phyloP scores from a whole-genome alignment of 768 basidiomycete genomes.

The Pleurotus djamor region DNA sequence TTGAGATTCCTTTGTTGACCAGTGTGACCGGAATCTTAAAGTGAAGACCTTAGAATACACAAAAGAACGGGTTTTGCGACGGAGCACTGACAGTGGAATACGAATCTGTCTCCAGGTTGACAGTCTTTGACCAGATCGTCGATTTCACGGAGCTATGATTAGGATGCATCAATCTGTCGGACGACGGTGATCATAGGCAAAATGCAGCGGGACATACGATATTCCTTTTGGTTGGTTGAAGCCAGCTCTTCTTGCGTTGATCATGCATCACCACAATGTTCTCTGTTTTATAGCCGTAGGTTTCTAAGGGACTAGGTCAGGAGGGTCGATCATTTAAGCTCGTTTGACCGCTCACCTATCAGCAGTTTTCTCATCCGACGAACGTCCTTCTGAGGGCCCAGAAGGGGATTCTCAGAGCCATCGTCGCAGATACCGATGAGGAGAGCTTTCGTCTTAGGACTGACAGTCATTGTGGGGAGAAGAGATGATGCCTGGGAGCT shows the following conservation, averaged over 20 bases:
- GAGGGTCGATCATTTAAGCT: not conserved
- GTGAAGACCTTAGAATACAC: not conserved
- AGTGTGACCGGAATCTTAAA: conserved; percentile 43
- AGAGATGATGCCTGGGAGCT: no score
- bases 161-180: not conserved
- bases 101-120: conserved; percentile 45
- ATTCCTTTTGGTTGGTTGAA: not conserved
- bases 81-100: conserved; percentile 51
- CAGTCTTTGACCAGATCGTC: conserved; percentile 39
- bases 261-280: not conserved
- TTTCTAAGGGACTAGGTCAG: not conserved
- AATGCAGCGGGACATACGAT: not conserved
- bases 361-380: not conserved
- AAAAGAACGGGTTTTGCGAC: not conserved
- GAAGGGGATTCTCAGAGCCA: not conserved
- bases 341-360: not conserved
- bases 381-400: not conserved
- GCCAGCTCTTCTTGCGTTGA: not conserved
- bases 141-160: conserved; percentile 37
- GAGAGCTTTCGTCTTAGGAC: not conserved
- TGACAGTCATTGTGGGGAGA: no score
- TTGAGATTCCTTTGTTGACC: conserved; percentile 29
- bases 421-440: not conserved
- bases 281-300: not conserved
- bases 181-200: not conserved